Evolutionary conservation across 345 rosid genomes (phyloP).

Genomic region (Eucalyptus microcorys): DNA sequence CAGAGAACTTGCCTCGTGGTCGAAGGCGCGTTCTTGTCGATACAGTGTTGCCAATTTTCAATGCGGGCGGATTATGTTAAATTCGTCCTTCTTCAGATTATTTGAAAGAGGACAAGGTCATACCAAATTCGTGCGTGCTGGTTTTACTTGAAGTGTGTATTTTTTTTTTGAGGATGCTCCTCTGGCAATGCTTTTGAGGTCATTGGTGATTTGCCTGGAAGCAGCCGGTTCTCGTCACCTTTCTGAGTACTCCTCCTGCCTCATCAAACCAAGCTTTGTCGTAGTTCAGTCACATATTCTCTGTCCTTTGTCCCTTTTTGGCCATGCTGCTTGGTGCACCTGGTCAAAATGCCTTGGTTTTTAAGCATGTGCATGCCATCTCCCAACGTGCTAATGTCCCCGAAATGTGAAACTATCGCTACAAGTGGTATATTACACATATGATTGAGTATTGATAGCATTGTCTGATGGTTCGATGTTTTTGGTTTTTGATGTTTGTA

Average conservation of each 20-base stretch:
- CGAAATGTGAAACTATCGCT: neutral
- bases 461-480: neutral
- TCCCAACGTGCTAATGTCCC: neutral
- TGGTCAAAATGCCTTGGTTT: neutral
- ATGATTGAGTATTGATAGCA: neutral
- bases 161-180: neutral
- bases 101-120: neutral
- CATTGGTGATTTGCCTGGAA: neutral
- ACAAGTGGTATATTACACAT: neutral
- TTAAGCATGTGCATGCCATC: neutral
- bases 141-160: neutral
- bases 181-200: neutral
- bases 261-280: neutral
- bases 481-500: neutral
- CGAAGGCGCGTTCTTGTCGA: neutral
- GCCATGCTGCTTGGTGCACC: neutral
- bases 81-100: neutral
- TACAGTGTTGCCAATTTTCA: neutral
- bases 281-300: neutral
- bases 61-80: neutral
- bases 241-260: neutral
- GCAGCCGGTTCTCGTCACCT: neutral
- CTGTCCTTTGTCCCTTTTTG: neutral
- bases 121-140: neutral
- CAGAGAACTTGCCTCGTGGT: neutral